Conservation (phyloP, 768 basidiomycete genomes). For the Podaxis sp. region DNA sequence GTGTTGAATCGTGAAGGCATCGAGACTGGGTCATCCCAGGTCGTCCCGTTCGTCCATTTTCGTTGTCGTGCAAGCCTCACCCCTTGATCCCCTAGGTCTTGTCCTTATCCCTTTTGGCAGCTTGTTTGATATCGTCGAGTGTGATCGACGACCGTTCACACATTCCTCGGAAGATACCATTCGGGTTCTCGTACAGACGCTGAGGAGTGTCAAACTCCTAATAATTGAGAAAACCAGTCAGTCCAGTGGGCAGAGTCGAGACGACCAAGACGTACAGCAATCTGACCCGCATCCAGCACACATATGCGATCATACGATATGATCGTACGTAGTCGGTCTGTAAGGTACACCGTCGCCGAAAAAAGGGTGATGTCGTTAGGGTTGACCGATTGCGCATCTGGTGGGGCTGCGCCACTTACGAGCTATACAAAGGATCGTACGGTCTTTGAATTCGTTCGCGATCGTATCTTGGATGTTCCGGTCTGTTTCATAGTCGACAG, state of each 20-base stretch:
- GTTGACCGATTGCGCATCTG: too few relatives aligned
- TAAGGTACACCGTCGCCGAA: neutral
- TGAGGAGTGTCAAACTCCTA: slow-evolving; percentile 82
- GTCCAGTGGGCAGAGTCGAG: neutral
- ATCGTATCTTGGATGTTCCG: slow-evolving; percentile 90
- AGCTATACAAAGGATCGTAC: slow-evolving; percentile 84
- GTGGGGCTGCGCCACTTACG: slow-evolving; percentile 41
- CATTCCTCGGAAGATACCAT: slow-evolving; percentile 82
- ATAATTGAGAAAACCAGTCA: neutral
- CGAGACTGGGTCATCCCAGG: neutral
- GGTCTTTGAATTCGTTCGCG: slow-evolving; percentile 73
- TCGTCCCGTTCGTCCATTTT: neutral
- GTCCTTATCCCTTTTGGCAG: slow-evolving; percentile 11
- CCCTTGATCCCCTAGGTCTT: neutral
- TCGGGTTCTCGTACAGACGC: slow-evolving; percentile 48
- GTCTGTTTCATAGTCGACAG: slow-evolving; percentile 88
- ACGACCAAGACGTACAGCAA: slow-evolving; percentile 46
- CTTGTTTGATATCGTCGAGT: slow-evolving; percentile 58
- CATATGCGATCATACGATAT: slow-evolving; percentile 86
- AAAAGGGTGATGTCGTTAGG: neutral
- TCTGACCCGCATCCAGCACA: slow-evolving; percentile 77
- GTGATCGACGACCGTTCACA: slow-evolving; percentile 79
- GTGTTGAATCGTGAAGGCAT: neutral
- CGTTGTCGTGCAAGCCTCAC: too few relatives aligned
- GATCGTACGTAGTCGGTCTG: slow-evolving; percentile 84